Percentiles rank a stretch among this genome's conserved stretches.
Conservation (phyloP, 257 asterid genomes). For the Verbascum thapsus region DNA sequence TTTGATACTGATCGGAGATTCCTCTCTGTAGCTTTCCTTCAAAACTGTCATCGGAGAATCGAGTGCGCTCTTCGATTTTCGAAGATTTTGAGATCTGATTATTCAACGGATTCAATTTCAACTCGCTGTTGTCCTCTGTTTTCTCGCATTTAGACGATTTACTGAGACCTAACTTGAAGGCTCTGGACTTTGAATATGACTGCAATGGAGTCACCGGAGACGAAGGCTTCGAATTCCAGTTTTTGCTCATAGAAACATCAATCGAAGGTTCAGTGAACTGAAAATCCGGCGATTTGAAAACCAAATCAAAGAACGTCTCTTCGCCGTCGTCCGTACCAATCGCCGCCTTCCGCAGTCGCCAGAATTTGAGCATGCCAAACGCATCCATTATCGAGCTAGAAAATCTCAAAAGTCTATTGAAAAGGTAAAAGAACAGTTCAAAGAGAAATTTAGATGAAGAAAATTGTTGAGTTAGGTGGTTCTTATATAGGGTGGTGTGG, state of each 20-base stretch:
- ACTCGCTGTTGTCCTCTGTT: conserved; percentile 24
- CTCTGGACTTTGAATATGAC: conserved; percentile 61
- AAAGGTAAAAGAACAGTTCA: too few species aligned
- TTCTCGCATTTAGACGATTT: conserved; percentile 51
- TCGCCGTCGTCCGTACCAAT: conserved; percentile 32
- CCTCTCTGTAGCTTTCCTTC: conserved; percentile 51
- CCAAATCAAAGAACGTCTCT: conserved; percentile 82
- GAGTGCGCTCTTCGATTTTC: conserved; percentile 36
- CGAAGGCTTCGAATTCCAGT: conserved; percentile 36
- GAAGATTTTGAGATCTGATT: conserved; percentile 30
- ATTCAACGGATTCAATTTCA: conserved; percentile 21
- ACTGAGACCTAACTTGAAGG: conserved; percentile 53
- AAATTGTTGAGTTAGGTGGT: background rate
- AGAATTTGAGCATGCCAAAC: conserved; percentile 50
- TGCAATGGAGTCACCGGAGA: conserved; percentile 58
- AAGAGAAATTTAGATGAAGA: background rate
- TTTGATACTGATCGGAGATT: conserved; percentile 32
- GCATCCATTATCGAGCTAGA: conserved; percentile 45
- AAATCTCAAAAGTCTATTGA: background rate
- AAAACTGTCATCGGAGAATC: conserved; percentile 51
- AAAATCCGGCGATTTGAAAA: conserved; percentile 46
- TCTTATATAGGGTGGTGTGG: conserved; percentile 8
- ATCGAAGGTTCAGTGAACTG: conserved; percentile 43
- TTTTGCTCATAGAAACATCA: conserved; percentile 36
- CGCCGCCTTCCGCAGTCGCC: conserved; percentile 41